A percentile compares a stretch with the other conserved stretches of the same genome.
Evolutionary conservation across 495 filamentous ascomycete genomes (phyloP).

Genomic region (Astrocystis sublimbata): DNA sequence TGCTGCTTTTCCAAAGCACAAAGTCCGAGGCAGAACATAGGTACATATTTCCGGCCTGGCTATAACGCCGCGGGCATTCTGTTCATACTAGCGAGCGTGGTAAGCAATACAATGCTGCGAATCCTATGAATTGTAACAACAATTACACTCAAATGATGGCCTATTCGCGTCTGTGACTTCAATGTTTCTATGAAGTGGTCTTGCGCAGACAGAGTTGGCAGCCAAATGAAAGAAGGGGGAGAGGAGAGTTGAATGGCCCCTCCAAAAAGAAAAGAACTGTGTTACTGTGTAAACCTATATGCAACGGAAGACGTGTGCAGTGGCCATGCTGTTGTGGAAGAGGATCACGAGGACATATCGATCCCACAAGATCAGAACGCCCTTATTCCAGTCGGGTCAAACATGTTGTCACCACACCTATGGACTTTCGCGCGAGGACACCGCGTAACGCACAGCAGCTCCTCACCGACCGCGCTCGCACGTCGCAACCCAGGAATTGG

Average conservation of each 20-base stretch:
- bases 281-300: constrained; percentile 37
- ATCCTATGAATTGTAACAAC: neutral
- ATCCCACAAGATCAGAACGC: neutral
- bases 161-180: too few relatives aligned
- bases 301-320: constrained; percentile 41
- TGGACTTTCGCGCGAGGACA: neutral
- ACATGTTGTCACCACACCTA: neutral
- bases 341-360: neutral
- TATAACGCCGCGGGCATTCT: neutral
- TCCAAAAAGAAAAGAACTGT: too few relatives aligned
- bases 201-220: too few relatives aligned
- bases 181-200: too few relatives aligned
- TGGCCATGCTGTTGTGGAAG: constrained; percentile 18
- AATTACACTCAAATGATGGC: neutral
- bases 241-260: too few relatives aligned
- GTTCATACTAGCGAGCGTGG: neutral
- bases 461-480: neutral
- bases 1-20: neutral
- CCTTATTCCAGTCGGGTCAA: neutral
- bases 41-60: neutral
- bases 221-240: neutral
- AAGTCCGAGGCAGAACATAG: neutral
- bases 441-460: too few relatives aligned
- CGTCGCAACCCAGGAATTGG: neutral
- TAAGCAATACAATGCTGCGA: neutral